Evolutionary conservation across 108 stramenopile species (phyloP).

Genomic region (Nannochloropsis gaditana): DNA sequence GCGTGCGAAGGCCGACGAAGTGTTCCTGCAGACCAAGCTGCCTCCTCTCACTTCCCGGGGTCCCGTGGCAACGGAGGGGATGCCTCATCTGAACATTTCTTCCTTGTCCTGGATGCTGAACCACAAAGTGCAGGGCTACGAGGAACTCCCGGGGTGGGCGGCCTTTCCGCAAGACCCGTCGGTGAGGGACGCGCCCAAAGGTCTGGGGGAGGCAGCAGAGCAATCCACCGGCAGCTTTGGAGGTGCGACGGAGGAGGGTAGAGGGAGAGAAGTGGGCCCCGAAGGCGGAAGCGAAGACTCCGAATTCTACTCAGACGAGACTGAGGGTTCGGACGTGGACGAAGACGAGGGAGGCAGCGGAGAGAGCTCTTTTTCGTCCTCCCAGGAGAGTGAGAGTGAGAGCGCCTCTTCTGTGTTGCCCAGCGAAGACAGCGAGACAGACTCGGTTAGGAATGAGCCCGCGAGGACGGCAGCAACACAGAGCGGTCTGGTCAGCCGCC

Average conservation of each 20-base stretch:
- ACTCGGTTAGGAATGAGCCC: neutral
- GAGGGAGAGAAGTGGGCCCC: conserved; percentile 18
- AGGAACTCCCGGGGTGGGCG: conserved; percentile 77
- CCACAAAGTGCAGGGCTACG: conserved; percentile 64
- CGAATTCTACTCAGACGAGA: conserved; percentile 27
- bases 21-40: conserved; percentile 30
- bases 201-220: conserved; percentile 15
- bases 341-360: neutral
- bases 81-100: conserved; percentile 41
- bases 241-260: neutral
- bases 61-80: neutral
- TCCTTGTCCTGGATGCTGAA: conserved; percentile 51
- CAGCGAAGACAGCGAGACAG: conserved; percentile 21
- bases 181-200: conserved; percentile 62
- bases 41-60: conserved; percentile 42
- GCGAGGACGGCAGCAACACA: too few species aligned
- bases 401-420: neutral
- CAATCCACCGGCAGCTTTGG: neutral
- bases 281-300: conserved; percentile 21
- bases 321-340: conserved; percentile 20
- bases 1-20: conserved; percentile 21
- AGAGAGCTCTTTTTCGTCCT: conserved; percentile 24
- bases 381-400: conserved; percentile 5
- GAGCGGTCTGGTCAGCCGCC: too few species aligned
- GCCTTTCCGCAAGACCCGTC: conserved; percentile 62